Evolutionary conservation across 768 basidiomycete genomes (phyloP), one percentile per base, ranked within the genome.

Genomic region (Daedaleopsis sinensis): DNA sequence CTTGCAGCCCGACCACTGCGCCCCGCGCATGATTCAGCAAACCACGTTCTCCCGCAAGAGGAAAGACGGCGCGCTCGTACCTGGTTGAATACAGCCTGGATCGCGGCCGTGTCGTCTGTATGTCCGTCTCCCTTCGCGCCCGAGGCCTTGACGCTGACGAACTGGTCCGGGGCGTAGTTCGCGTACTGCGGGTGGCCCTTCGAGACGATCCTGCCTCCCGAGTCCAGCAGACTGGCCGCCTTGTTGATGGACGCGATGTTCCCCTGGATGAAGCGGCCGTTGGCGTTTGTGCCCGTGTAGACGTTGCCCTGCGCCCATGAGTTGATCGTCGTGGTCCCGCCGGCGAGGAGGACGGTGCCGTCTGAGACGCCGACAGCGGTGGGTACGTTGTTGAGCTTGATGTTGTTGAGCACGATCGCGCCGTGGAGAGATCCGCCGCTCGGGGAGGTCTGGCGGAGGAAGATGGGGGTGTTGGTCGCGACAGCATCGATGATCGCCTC

Each of bases 221-320:
- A 65, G 63, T 88, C 86, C 19, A 91, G 71, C 19, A 93, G 74
- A 46, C 72, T 77, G 19, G 79, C 71, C 3, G 88, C 81, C 70
- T 89, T 91, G 59, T 70, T 73, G 1, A 84, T 79, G 12, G 77
- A 68, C 2, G 71, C 59, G 35, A 91, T 80, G 44, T 71, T 69
- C 18, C 80, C 82, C 71, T 90, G 83, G 1, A 76, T 78, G 71
- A 83, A 92, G 4, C 48, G 73, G 3, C 78, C 78, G 3, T 64
- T 64, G 3, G 77, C 61, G 58, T 76, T 78, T 2, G 80, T 76
- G 23, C 90, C 89, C 3, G 75, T 76, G 70, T 81, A 93, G 35
- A 88, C 79, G 62, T 92, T 89, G 36, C 91, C 91, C 73, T 92
- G 90, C 1, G 79, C 89, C 91, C 91, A 93, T 1, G 88, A 82